phyloP scores from a whole-genome alignment of 495 filamentous ascomycete genomes.

The Immersiella caudata region DNA sequence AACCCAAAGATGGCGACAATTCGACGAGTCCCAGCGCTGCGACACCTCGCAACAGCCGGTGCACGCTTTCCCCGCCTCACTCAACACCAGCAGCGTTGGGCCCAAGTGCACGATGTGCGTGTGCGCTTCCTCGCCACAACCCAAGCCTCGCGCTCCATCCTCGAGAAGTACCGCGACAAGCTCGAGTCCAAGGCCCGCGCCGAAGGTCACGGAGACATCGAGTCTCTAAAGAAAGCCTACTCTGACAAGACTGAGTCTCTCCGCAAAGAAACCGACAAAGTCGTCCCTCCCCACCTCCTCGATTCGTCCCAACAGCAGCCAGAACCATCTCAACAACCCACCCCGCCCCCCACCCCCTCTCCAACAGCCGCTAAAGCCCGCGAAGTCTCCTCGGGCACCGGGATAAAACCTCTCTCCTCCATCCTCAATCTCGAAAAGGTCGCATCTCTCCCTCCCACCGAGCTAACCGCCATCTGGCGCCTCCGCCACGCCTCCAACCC shows the following conservation, averaged over 20 bases:
- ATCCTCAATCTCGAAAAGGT: slow-evolving; percentile 85
- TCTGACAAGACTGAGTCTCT: slow-evolving; percentile 74
- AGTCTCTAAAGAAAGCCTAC: slow-evolving; percentile 80
- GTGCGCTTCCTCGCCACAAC: slow-evolving; percentile 78
- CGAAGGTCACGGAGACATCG: slow-evolving; percentile 72
- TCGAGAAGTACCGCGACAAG: slow-evolving; percentile 86
- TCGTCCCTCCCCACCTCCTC: slow-evolving; percentile 29
- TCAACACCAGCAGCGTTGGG: slow-evolving; percentile 74
- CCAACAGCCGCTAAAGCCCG: slow-evolving; percentile 4
- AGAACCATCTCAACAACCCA: slow-evolving; percentile 13
- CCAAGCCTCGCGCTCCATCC: slow-evolving; percentile 57
- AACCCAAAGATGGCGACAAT: slow-evolving; percentile 34
- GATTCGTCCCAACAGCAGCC: not conserved
- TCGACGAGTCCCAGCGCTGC: slow-evolving; percentile 41
- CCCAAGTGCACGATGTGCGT: slow-evolving; percentile 88
- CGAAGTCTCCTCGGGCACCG: not conserved
- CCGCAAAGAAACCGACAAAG: slow-evolving; percentile 54
- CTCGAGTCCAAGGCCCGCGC: slow-evolving; percentile 80
- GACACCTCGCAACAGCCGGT: slow-evolving; percentile 36
- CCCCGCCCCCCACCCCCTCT: slow-evolving; percentile 19
- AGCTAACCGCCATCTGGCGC: slow-evolving; percentile 89
- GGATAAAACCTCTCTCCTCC: slow-evolving; percentile 74
- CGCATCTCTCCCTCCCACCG: slow-evolving; percentile 68
- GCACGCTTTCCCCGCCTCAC: slow-evolving; percentile 14
- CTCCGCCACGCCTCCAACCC: slow-evolving; percentile 75